phyloP scores from a whole-genome alignment of 176 grass and related monocot genomes.

The Puya raimondii region DNA sequence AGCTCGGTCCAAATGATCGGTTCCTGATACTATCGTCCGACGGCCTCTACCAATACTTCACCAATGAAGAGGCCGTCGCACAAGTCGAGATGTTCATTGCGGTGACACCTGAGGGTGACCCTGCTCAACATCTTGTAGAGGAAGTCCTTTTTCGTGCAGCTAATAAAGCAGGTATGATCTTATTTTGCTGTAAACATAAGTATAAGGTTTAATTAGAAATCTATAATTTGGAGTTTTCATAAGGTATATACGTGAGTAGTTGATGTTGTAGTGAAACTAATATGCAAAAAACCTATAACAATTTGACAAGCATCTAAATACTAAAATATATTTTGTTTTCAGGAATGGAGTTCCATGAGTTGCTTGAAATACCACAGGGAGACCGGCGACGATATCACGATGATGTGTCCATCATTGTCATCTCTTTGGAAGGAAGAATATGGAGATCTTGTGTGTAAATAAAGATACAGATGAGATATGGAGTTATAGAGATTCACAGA shows the following conservation, averaged over 20 bases:
- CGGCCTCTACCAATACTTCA: constrained; percentile 96
- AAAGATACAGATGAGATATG: constrained; percentile 32
- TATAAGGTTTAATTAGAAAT: constrained; percentile 4
- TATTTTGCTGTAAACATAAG: neutral
- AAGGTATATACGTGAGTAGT: neutral
- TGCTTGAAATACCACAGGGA: constrained; percentile 87
- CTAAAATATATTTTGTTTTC: constrained; percentile 11
- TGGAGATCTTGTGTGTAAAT: constrained; percentile 97
- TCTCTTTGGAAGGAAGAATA: constrained; percentile 92
- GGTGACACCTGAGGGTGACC: constrained; percentile 83
- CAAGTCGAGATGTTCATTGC: constrained; percentile 85
- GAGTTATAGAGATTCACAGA: constrained; percentile 37
- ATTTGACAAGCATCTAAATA: neutral
- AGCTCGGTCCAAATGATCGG: constrained; percentile 55
- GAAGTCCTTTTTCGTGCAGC: constrained; percentile 92
- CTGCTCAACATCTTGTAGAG: constrained; percentile 85
- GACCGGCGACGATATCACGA: constrained; percentile 85
- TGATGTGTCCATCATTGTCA: constrained; percentile 85
- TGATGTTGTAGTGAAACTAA: too few relatives aligned
- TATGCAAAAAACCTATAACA: too few relatives aligned
- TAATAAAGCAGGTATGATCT: constrained; percentile 69
- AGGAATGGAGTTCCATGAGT: constrained; percentile 93
- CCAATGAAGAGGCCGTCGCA: constrained; percentile 78
- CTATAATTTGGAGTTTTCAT: constrained; percentile 24
- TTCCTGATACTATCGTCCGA: constrained; percentile 94